These are phyloP conservation scores for Echeveria elegans DNA, from an alignment of 164 flowering plant genomes.

Conservation along the genomic window DNA sequence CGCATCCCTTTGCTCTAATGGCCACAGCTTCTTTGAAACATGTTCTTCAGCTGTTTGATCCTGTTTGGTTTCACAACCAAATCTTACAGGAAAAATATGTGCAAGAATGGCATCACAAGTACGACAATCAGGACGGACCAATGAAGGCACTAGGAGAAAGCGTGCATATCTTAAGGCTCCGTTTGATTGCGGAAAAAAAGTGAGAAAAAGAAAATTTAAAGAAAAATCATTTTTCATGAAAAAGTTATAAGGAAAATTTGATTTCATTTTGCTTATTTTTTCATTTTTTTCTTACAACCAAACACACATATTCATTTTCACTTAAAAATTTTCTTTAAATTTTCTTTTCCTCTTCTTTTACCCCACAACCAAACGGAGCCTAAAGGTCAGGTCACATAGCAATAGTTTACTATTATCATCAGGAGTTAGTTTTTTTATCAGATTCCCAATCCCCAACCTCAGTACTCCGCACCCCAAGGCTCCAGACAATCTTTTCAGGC, in stretches of 20 bases:
- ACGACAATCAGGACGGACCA: no score
- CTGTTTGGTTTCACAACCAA: neutral
- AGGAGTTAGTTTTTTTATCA: neutral
- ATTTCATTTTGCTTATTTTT: no score
- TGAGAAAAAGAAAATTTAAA: no score
- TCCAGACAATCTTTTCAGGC: slow-evolving; percentile 3
- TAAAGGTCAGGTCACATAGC: neutral
- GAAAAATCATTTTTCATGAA: no score
- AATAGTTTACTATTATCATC: neutral
- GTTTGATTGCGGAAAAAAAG: no score
- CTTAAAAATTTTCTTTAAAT: no score
- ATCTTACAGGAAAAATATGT: neutral
- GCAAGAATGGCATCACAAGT: neutral
- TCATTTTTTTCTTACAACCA: no score
- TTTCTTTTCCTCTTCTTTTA: no score
- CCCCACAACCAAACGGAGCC: neutral
- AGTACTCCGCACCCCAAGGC: neutral
- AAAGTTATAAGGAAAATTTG: no score
- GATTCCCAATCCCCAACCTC: slow-evolving; percentile 4
- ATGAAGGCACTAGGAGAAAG: no score
- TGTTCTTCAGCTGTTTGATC: neutral
- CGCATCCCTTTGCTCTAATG: neutral
- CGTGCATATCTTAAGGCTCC: no score
- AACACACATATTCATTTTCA: no score
- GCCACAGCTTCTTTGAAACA: neutral